Conservation (phyloP, 805 yeast genomes). For the Nakazawaea populi region DNA sequence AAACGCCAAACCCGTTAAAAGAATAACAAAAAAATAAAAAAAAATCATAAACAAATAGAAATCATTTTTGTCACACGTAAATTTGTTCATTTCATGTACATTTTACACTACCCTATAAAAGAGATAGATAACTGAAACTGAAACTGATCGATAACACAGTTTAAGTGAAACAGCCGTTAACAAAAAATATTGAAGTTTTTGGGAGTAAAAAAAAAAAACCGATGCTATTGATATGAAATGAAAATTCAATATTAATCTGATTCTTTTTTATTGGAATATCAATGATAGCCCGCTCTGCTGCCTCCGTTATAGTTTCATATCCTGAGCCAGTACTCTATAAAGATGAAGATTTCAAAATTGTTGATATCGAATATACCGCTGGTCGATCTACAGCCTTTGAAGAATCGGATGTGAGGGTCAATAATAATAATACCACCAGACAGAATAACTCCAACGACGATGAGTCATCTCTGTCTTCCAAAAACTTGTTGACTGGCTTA, state of each 20-base stretch:
- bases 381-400: not conserved
- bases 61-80: not conserved
- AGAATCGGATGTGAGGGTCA: not conserved
- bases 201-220: too few species aligned
- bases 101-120: too few species aligned
- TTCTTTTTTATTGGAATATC: too few species aligned
- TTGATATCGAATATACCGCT: not conserved
- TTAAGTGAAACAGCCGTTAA: too few species aligned
- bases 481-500: conserved; percentile 1
- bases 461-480: not conserved
- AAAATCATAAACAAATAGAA: not conserved
- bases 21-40: not conserved
- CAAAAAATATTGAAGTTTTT: too few species aligned
- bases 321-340: not conserved
- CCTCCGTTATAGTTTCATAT: not conserved
- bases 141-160: too few species aligned
- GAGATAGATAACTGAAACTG: not conserved
- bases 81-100: not conserved
- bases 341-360: not conserved
- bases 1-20: not conserved
- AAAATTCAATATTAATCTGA: too few species aligned
- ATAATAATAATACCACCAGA: not conserved
- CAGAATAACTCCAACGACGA: not conserved
- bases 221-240: too few species aligned
- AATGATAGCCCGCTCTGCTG: not conserved